These are phyloP conservation scores for Amanita phalloides DNA, from an alignment of 768 basidiomycete species.

Conservation along the genomic window DNA sequence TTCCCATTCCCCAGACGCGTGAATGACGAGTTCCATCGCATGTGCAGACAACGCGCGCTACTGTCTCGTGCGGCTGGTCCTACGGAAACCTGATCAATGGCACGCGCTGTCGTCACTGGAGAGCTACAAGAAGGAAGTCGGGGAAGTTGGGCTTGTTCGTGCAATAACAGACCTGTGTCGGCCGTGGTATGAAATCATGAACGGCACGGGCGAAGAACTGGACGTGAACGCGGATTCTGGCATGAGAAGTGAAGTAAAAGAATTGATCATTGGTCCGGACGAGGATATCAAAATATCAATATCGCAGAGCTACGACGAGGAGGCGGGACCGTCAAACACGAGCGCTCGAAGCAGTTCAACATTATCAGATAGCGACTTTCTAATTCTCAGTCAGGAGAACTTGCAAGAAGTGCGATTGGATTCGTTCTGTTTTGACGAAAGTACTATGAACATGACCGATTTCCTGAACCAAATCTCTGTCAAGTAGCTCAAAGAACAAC, in stretches of 20 bases:
- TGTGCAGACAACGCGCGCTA: slow-evolving; percentile 47
- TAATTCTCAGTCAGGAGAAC: not conserved
- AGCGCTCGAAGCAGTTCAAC: slow-evolving; percentile 10
- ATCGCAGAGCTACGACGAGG: slow-evolving; percentile 3
- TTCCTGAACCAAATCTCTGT: slow-evolving; percentile 24
- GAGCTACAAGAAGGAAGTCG: slow-evolving; percentile 31
- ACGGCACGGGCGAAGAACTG: not conserved
- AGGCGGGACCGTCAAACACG: slow-evolving; percentile 4
- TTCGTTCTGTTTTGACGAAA: slow-evolving; percentile 31
- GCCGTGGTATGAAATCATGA: slow-evolving; percentile 13
- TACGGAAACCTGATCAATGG: slow-evolving; percentile 48
- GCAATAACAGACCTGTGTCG: slow-evolving; percentile 37
- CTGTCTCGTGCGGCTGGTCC: slow-evolving; percentile 47
- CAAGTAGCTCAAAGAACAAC: slow-evolving; percentile 26
- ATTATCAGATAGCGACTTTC: slow-evolving; percentile 7
- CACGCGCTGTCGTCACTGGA: slow-evolving; percentile 32
- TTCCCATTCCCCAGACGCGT: not conserved
- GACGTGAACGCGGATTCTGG: slow-evolving; percentile 3
- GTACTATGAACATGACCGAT: slow-evolving; percentile 28
- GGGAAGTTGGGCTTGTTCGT: slow-evolving; percentile 25
- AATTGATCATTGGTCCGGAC: slow-evolving; percentile 32
- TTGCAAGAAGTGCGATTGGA: slow-evolving; percentile 20
- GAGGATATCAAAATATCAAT: slow-evolving; percentile 15
- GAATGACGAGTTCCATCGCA: not conserved
- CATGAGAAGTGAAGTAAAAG: slow-evolving; percentile 15